Evolutionary conservation across 1,284 basidiomycete species (phyloP).

Genomic region (Fomitopsis schrenkii): DNA sequence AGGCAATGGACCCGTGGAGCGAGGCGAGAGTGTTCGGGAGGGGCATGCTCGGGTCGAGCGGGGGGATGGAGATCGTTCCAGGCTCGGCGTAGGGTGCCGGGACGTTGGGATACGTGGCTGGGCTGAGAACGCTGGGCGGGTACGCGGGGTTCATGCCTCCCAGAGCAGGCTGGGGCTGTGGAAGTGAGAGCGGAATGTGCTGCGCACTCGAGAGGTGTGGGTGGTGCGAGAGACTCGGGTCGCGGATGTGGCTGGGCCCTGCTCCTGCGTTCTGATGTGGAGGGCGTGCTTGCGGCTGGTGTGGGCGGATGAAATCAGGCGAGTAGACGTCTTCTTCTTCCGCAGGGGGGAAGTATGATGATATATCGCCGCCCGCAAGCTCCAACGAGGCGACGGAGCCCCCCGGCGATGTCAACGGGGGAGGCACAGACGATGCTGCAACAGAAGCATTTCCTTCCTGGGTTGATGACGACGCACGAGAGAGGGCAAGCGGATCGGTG

Average conservation of each 20-base stretch:
- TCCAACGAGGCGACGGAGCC: constrained; percentile 1
- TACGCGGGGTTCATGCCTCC: neutral
- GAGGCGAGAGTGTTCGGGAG: constrained; percentile 56
- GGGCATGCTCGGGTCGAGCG: constrained; percentile 54
- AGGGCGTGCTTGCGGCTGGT: neutral
- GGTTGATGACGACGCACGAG: neutral
- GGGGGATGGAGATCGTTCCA: constrained; percentile 41
- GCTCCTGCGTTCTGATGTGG: neutral
- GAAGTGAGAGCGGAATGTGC: constrained; percentile 4
- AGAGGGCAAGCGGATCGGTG: neutral
- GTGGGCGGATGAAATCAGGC: neutral
- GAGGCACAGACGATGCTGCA: neutral
- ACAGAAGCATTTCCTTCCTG: neutral
- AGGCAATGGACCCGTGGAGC: constrained; percentile 56
- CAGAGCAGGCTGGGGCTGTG: neutral
- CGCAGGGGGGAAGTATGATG: constrained; percentile 45
- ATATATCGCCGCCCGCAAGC: constrained; percentile 27
- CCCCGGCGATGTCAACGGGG: neutral
- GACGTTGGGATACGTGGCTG: constrained; percentile 10
- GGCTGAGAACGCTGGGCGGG: constrained; percentile 4
- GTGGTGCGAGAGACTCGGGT: constrained; percentile 7
- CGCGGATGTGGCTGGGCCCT: neutral
- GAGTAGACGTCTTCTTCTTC: constrained; percentile 10
- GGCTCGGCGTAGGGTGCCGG: constrained; percentile 18
- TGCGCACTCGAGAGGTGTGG: neutral